phyloP scores from a whole-genome alignment of 2,329 filamentous ascomycete species.

The Aspergillus phoenicis region DNA sequence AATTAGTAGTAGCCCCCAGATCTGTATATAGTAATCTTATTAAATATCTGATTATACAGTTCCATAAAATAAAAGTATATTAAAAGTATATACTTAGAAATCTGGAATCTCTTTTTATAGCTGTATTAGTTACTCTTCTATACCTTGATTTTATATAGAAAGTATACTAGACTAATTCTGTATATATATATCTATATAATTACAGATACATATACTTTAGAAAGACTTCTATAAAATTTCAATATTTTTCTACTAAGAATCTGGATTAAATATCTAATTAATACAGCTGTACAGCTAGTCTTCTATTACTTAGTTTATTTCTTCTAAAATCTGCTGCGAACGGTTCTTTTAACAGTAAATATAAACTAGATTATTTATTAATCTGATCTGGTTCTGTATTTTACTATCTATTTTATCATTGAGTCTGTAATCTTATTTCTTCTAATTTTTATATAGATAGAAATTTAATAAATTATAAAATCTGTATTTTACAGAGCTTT shows the following conservation, averaged over 20 bases:
- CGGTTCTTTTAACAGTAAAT: background rate
- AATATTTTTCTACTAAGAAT: background rate
- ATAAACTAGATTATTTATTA: background rate
- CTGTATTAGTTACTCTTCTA: background rate
- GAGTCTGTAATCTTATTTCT: background rate
- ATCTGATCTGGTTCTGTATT: background rate
- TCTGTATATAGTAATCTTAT: background rate
- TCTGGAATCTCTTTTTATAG: background rate
- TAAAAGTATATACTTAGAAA: background rate
- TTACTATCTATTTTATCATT: background rate
- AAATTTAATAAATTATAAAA: background rate
- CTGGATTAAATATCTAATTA: background rate
- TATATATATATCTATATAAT: background rate
- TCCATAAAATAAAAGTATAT: background rate
- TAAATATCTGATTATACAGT: background rate
- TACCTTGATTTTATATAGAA: background rate
- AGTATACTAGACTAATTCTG: background rate
- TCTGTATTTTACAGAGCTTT: too few species aligned
- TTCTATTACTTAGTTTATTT: background rate
- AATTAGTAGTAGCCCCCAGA: too few species aligned
- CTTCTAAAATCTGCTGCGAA: background rate
- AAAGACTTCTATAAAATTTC: background rate
- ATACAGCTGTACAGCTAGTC: background rate
- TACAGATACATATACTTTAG: background rate
- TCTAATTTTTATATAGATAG: background rate